A percentile compares a stretch with the other conserved stretches of the same genome.
Evolutionary conservation across 345 rosid genomes (phyloP).

Genomic region (Lumnitzera racemosa): DNA sequence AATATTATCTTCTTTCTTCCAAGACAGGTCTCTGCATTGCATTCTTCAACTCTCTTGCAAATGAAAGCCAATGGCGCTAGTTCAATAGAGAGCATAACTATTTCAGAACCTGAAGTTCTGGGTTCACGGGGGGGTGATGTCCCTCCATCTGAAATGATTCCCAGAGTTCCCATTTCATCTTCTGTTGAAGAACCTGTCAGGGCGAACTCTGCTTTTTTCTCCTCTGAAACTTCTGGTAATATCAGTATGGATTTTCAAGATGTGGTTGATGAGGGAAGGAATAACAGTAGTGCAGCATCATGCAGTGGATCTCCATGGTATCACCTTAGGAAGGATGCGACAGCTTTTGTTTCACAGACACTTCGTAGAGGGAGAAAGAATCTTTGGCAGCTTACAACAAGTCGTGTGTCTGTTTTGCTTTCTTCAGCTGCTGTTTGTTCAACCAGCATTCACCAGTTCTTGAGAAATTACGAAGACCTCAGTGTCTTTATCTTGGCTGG

Average conservation of each 20-base stretch:
- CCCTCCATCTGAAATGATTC: constrained; percentile 28
- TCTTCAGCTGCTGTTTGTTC: constrained; percentile 77
- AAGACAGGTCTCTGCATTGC: constrained; percentile 21
- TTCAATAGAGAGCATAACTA: constrained; percentile 26
- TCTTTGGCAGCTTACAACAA: constrained; percentile 97
- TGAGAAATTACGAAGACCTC: constrained; percentile 87
- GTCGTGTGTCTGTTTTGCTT: constrained; percentile 86
- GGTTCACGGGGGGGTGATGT: constrained; percentile 25
- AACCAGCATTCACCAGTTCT: constrained; percentile 91
- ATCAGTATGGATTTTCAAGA: constrained; percentile 16
- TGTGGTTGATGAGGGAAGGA: constrained; percentile 34
- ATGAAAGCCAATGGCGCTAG: constrained; percentile 23
- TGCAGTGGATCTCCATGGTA: constrained; percentile 86
- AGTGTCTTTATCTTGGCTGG: constrained; percentile 84
- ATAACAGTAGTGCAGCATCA: constrained; percentile 50
- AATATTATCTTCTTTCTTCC: too few species aligned
- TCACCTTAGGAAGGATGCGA: constrained; percentile 84
- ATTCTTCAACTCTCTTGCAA: constrained; percentile 9
- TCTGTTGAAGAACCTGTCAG: constrained; percentile 28
- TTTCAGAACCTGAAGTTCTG: constrained; percentile 30
- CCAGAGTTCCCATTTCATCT: constrained; percentile 23
- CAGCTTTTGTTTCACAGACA: constrained; percentile 71
- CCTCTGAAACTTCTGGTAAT: constrained; percentile 22
- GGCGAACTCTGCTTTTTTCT: constrained; percentile 16
- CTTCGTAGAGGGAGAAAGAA: constrained; percentile 88